phyloP scores from a whole-genome alignment of 2,329 filamentous ascomycete species.

The Sporothrix sp. region DNA sequence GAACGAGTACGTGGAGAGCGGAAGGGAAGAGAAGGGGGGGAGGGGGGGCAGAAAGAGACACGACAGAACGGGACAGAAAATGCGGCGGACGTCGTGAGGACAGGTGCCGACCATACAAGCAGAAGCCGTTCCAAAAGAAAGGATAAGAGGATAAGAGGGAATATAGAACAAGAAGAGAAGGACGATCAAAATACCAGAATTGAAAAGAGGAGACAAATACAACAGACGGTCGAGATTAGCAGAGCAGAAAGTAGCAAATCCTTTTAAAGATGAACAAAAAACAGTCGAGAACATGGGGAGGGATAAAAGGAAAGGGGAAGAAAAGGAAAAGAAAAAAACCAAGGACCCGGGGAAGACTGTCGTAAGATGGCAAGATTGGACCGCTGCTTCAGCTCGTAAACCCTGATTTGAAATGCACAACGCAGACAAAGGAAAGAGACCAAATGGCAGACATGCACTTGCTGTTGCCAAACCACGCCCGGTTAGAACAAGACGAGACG shows the following conservation, averaged over 20 bases:
- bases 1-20: background rate
- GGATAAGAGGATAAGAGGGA: constrained; percentile 8
- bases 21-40: background rate
- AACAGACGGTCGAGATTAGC: constrained; percentile 1
- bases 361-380: background rate
- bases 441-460: background rate
- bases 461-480: background rate
- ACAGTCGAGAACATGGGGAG: background rate
- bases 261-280: background rate
- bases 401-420: background rate
- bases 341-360: constrained; percentile 1
- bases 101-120: constrained; percentile 5
- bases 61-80: background rate
- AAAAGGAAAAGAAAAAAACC: background rate
- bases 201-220: background rate
- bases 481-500: too few species aligned
- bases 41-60: background rate
- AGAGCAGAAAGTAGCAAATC: background rate
- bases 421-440: background rate
- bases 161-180: constrained; percentile 10
- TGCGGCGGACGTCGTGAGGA: background rate
- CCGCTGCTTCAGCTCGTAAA: constrained; percentile 2
- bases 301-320: background rate
- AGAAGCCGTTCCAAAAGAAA: background rate
- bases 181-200: background rate